Base-by-base conservation (phyloP, 257 asterid species). In the Nicotiana sylvestris region DNA sequence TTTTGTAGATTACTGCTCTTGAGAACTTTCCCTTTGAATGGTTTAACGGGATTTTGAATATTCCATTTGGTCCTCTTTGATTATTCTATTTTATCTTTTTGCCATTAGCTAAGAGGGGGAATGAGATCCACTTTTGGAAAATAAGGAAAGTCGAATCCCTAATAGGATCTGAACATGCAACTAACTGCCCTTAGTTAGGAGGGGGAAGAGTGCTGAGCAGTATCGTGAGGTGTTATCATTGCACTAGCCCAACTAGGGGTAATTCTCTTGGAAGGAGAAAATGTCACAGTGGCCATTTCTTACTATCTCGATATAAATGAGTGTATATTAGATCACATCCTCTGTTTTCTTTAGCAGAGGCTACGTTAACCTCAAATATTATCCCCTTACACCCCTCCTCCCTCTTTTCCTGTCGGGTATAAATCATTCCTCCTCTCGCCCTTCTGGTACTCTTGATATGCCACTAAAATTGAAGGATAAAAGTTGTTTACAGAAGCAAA, bases 1-100 rank as follows among this genome's bases (percentile, higher is more conserved):
- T 66, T 77, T 79, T 76, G 43, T 65, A n/a, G 49, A 65, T 68
- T 84, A 81, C 82, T 85, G 68, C 76, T 43, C 55, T 55, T 33
- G 21, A 76, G 32, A 46, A 7, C 37, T 32, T 30, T 21, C 37
- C 66, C 29, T 66, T 49, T 21, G 18, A 43, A 49, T 68, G 17
- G 35, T 78, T 79, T 37, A 18, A 30, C 49, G 25, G 13, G 30
- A 33, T 62, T 39, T 77, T 53, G 67, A 13, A 39, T 82, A 32
- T 57, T 57, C 80, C 62, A 12, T 56, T 74, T 27, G 64, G 62
- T 74, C 80, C 62, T 49, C 43, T 74, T 74, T 74, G 39, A 27
- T 49, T 74, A 17, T 74, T 74, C 37, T 21, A 46, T 74, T 27
- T 27, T 49, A 49, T 74, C 43, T 4, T 49, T 74, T 72, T 25